Conservation (phyloP, 139 green algal species). For the Axilococcus clingmanii region DNA sequence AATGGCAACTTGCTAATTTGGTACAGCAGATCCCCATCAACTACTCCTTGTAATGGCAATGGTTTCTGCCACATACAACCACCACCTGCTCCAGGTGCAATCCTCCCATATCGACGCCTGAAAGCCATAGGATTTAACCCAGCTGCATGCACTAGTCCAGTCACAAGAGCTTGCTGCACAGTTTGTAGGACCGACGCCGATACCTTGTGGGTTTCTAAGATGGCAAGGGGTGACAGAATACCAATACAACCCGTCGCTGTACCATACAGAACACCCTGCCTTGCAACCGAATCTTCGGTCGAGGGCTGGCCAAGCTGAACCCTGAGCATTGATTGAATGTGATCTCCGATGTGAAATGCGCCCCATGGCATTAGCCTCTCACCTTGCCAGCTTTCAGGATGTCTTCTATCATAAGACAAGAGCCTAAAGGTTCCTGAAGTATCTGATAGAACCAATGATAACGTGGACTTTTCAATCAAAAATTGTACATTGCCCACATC, state of each 20-base stretch:
- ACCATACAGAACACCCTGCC: slow-evolving; percentile 19
- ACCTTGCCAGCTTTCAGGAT: slow-evolving; percentile 42
- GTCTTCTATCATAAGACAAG: slow-evolving; percentile 25
- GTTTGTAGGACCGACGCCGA: slow-evolving; percentile 14
- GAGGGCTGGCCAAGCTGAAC: slow-evolving; percentile 1
- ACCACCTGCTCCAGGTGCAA: slow-evolving; percentile 19
- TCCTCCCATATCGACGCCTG: slow-evolving; percentile 32
- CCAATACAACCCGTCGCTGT: slow-evolving; percentile 3
- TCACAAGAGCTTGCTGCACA: slow-evolving; percentile 38
- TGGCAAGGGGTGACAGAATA: slow-evolving; percentile 7
- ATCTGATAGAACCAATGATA: slow-evolving; percentile 50
- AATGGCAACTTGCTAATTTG: slow-evolving; percentile 24
- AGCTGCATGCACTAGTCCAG: slow-evolving; percentile 36
- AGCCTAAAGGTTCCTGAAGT: slow-evolving; percentile 30
- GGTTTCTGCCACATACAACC: slow-evolving; percentile 3
- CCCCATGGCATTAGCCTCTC: slow-evolving; percentile 42
- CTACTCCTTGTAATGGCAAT: slow-evolving; percentile 20
- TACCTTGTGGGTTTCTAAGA: slow-evolving; percentile 3
- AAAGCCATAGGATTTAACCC: slow-evolving; percentile 67
- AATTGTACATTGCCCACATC: slow-evolving; percentile 50
- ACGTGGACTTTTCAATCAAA: slow-evolving; percentile 53
- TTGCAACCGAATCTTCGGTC: slow-evolving; percentile 1
- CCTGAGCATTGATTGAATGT: slow-evolving; percentile 14
- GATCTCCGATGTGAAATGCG: slow-evolving; percentile 16
- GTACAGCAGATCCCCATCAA: slow-evolving; percentile 56